These are phyloP conservation scores for Pseudogymnoascus sp. DNA, from an alignment of 2,329 filamentous ascomycete species.

Conservation along the genomic window DNA sequence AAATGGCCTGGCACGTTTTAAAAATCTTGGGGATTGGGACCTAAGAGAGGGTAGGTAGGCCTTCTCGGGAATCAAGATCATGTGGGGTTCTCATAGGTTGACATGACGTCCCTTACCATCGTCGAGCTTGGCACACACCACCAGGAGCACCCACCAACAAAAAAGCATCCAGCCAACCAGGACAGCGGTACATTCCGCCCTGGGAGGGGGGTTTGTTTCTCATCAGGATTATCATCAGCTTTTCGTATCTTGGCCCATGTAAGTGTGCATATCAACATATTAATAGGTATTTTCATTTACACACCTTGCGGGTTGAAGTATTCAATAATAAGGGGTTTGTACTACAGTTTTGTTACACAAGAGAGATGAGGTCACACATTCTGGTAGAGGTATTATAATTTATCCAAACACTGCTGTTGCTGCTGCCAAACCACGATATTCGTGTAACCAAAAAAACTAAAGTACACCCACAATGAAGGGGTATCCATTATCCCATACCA, in stretches of 20 bases:
- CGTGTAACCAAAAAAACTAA: neutral
- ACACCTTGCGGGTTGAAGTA: neutral
- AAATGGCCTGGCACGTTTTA: neutral
- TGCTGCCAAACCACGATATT: neutral
- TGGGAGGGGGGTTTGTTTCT: neutral
- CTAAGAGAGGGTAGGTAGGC: neutral
- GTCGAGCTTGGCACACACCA: neutral
- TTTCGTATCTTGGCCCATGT: neutral
- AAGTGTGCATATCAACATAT: neutral
- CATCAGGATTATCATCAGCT: neutral
- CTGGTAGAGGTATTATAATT: neutral
- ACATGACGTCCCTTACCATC: neutral
- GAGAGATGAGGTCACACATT: neutral
- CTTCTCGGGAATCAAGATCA: neutral
- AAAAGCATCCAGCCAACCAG: neutral
- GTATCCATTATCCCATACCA: neutral
- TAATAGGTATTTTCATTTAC: neutral
- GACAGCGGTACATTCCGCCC: neutral
- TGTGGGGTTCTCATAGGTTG: conserved; percentile 1
- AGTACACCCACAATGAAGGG: neutral
- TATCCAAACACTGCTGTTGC: neutral
- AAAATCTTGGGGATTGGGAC: neutral
- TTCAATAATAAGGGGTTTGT: neutral
- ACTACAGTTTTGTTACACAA: neutral
- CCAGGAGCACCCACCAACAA: neutral